Evolutionary conservation across 2,329 filamentous ascomycete genomes (phyloP).

Genomic region (Monilinia fructicola): DNA sequence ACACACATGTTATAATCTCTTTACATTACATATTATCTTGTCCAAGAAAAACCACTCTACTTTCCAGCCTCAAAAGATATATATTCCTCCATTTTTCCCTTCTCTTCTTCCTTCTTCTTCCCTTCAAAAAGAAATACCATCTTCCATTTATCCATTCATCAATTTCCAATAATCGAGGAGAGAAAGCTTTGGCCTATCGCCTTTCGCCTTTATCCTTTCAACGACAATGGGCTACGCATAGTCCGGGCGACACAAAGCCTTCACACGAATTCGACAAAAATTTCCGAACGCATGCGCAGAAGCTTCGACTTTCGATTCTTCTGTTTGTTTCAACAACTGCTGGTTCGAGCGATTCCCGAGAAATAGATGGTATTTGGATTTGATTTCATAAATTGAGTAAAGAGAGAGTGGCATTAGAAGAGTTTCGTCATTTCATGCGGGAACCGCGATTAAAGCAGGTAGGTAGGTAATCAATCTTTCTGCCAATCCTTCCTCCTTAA

Average conservation of each 20-base stretch:
- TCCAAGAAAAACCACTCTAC: not conserved
- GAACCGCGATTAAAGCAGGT: constrained; percentile 33
- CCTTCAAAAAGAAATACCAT: not conserved
- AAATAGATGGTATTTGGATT: constrained; percentile 32
- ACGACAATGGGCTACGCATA: constrained; percentile 40
- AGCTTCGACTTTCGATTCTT: constrained; percentile 30
- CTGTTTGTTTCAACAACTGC: constrained; percentile 29
- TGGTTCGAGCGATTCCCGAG: constrained; percentile 24
- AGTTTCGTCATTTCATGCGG: constrained; percentile 25
- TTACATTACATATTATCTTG: not conserved
- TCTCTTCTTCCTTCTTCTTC: not conserved
- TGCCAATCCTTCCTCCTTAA: not conserved
- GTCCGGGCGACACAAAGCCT: constrained; percentile 37
- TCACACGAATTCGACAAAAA: constrained; percentile 19
- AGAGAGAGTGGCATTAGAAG: constrained; percentile 20
- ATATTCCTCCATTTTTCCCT: constrained; percentile 2
- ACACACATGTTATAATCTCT: not conserved
- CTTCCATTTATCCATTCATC: not conserved
- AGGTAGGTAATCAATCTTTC: constrained; percentile 24
- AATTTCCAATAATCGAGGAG: not conserved
- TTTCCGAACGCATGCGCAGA: constrained; percentile 30
- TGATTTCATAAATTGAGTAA: constrained; percentile 30
- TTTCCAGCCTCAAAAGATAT: not conserved
- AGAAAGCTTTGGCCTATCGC: constrained; percentile 26
- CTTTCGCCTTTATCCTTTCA: constrained; percentile 24